Evolutionary conservation across 2,329 filamentous ascomycete species (phyloP).

Genomic region (Camptophora hylomeconis): DNA sequence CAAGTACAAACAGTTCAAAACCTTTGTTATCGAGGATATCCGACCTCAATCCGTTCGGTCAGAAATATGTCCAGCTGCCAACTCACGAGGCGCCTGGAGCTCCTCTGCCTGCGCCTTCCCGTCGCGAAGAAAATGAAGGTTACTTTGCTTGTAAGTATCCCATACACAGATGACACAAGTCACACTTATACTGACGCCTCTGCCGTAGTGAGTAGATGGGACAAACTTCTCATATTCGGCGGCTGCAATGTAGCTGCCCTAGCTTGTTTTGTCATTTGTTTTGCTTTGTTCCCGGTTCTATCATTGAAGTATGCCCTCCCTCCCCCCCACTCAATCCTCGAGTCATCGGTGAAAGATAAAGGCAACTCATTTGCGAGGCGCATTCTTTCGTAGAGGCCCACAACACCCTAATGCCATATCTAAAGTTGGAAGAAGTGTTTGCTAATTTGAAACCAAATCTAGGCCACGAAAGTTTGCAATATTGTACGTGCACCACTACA

Average conservation of each 20-base stretch:
- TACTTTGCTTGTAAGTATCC: conserved; percentile 81
- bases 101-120: conserved; percentile 67
- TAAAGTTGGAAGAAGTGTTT: no score
- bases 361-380: no score
- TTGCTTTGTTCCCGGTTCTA: conserved; percentile 76
- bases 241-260: conserved; percentile 81
- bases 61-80: conserved; percentile 74
- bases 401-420: no score
- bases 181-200: conserved; percentile 12
- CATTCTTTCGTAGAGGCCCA: no score
- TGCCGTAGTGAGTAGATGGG: conserved; percentile 82
- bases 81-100: conserved; percentile 72
- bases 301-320: no score
- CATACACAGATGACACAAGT: conserved; percentile 1
- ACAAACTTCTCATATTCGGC: conserved; percentile 81
- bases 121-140: conserved; percentile 87
- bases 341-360: no score
- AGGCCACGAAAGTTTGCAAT: conserved; percentile 93
- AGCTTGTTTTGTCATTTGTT: conserved; percentile 86
- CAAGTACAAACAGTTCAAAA: conserved; percentile 53
- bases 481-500: conserved; percentile 56
- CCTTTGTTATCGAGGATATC: conserved; percentile 70
- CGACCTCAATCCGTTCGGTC: conserved; percentile 74
- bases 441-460: no score
- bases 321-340: no score